A percentile compares a stretch with the other conserved stretches of the same genome.
Conservation (phyloP, 306 rosid species). For the Nissolia schottii region DNA sequence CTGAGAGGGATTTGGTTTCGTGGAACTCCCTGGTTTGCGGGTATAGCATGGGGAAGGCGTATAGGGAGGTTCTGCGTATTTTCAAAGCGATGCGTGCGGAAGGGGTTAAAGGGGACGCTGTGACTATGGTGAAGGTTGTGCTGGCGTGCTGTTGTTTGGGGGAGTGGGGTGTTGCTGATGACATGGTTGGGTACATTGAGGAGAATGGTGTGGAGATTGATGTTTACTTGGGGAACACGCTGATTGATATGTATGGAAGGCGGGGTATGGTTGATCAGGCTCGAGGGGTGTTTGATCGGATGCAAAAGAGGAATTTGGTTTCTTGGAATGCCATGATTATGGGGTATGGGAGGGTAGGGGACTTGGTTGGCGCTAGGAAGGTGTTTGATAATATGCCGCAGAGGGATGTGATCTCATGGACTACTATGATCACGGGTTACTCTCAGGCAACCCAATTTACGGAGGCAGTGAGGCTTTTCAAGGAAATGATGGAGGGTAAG, state of each 20-base stretch:
- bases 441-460: conserved; percentile 60
- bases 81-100: conserved; percentile 49
- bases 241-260: conserved; percentile 72
- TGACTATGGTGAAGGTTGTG: conserved; percentile 77
- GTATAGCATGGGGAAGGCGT: conserved; percentile 45
- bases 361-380: conserved; percentile 43
- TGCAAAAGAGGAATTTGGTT: conserved; percentile 55
- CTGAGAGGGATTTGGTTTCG: conserved; percentile 69
- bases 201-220: conserved; percentile 43
- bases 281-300: conserved; percentile 53
- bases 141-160: conserved; percentile 54
- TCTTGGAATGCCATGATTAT: conserved; percentile 80
- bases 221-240: conserved; percentile 73
- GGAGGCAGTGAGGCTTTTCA: conserved; percentile 65
- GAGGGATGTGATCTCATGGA: conserved; percentile 83
- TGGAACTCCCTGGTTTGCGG: conserved; percentile 90
- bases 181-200: conserved; percentile 52
- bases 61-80: conserved; percentile 55
- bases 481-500: conserved; percentile 73
- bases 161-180: conserved; percentile 56
- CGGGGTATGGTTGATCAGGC: conserved; percentile 56
- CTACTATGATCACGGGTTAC: conserved; percentile 68
- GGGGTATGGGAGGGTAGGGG: conserved; percentile 54
- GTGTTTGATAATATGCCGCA: conserved; percentile 57
- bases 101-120: conserved; percentile 52